Conservation (phyloP, 805 yeast species). For the Wickerhamiella nectarea region DNA sequence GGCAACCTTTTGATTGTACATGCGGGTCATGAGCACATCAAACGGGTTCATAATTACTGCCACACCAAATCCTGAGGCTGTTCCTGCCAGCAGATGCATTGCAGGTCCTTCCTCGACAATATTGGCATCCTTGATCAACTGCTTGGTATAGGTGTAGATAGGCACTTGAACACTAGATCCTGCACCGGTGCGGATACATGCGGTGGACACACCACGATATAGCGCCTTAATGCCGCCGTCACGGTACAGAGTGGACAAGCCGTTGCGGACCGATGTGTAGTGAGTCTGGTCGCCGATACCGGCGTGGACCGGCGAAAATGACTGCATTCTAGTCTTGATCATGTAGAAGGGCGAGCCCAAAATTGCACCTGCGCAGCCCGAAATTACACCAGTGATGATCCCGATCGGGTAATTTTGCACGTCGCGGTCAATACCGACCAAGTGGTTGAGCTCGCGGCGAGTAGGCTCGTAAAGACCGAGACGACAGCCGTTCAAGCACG, state of each 20-base stretch:
- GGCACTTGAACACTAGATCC: slow-evolving; percentile 95
- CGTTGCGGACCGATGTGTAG: slow-evolving; percentile 57
- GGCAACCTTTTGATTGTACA: slow-evolving; percentile 86
- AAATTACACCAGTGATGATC: slow-evolving; percentile 62
- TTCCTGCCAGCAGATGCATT: slow-evolving; percentile 59
- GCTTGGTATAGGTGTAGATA: slow-evolving; percentile 66
- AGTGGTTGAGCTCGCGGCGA: slow-evolving; percentile 43
- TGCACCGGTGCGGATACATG: slow-evolving; percentile 83
- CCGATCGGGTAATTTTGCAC: slow-evolving; percentile 51
- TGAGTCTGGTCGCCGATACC: slow-evolving; percentile 87
- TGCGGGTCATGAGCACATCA: slow-evolving; percentile 88
- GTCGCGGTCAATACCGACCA: slow-evolving; percentile 35
- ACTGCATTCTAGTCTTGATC: slow-evolving; percentile 93
- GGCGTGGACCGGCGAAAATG: slow-evolving; percentile 48
- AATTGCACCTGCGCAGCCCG: slow-evolving; percentile 83
- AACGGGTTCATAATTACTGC: slow-evolving; percentile 95
- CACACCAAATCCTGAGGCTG: slow-evolving; percentile 80
- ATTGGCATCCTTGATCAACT: slow-evolving; percentile 39
- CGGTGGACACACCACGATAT: slow-evolving; percentile 89
- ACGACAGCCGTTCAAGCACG: slow-evolving; percentile 87
- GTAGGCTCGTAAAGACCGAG: slow-evolving; percentile 88
- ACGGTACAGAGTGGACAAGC: slow-evolving; percentile 45
- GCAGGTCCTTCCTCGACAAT: slow-evolving; percentile 44
- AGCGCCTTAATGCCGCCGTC: slow-evolving; percentile 68
- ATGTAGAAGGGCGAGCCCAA: slow-evolving; percentile 85